Percentiles rank a stretch among this genome's conserved stretches.
Conservation (phyloP, 495 filamentous ascomycete genomes). For the Aspergillus incahuasiensis region DNA sequence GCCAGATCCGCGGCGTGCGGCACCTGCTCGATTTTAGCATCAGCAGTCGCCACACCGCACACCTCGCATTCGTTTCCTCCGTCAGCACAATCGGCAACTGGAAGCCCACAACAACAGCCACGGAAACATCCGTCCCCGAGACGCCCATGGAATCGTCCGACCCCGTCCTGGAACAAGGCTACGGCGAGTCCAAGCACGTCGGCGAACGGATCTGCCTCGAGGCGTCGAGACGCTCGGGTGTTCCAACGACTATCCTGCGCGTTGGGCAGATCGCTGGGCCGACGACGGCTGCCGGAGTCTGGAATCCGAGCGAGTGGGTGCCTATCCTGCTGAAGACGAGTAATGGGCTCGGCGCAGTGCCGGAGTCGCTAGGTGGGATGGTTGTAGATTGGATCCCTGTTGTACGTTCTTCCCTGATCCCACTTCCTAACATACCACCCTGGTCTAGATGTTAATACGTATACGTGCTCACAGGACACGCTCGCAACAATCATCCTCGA, state of each 20-base stretch:
- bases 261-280: slow-evolving; percentile 56
- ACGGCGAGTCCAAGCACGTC: slow-evolving; percentile 51
- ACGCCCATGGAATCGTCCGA: not conserved
- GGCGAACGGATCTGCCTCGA: slow-evolving; percentile 43
- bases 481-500: not conserved
- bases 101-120: not conserved
- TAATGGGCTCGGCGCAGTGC: slow-evolving; percentile 11
- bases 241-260: slow-evolving; percentile 41
- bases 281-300: slow-evolving; percentile 14
- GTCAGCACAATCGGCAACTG: slow-evolving; percentile 8
- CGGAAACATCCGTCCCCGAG: slow-evolving; percentile 2
- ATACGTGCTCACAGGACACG: not conserved
- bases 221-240: slow-evolving; percentile 29
- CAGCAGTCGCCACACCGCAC: not conserved
- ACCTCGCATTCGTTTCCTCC: slow-evolving; percentile 12
- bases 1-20: slow-evolving; percentile 45
- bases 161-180: slow-evolving; percentile 35
- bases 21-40: slow-evolving; percentile 45
- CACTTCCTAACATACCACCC: slow-evolving; percentile 14
- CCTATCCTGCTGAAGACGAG: slow-evolving; percentile 25
- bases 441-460: slow-evolving; percentile 10
- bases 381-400: slow-evolving; percentile 16
- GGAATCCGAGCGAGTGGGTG: slow-evolving; percentile 36
- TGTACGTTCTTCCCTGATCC: slow-evolving; percentile 13
- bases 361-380: slow-evolving; percentile 4